Evolutionary conservation across 768 basidiomycete species (phyloP).

Genomic region (Inosperma sp.): DNA sequence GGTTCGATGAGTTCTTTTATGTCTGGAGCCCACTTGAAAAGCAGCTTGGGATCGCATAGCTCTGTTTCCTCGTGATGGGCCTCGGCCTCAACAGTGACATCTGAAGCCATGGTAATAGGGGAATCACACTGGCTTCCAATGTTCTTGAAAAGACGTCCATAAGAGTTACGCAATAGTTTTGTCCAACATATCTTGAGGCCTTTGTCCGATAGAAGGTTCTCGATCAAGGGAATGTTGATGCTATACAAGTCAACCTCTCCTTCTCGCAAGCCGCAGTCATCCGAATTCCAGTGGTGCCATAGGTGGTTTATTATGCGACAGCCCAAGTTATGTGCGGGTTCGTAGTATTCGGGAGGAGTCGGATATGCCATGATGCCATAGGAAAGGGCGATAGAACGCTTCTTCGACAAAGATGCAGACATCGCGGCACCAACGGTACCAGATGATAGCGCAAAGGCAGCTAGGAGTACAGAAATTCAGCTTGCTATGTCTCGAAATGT

Average conservation of each 20-base stretch:
- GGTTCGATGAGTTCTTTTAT: slow-evolving; percentile 67
- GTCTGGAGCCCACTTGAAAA: slow-evolving; percentile 72
- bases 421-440: slow-evolving; percentile 92
- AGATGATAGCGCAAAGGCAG: slow-evolving; percentile 85
- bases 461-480: slow-evolving; percentile 31
- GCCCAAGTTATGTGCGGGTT: slow-evolving; percentile 71
- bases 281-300: slow-evolving; percentile 82
- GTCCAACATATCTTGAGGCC: slow-evolving; percentile 77
- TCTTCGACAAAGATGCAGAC: slow-evolving; percentile 65
- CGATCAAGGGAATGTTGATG: slow-evolving; percentile 83
- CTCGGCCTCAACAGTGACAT: slow-evolving; percentile 31
- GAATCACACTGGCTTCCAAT: too few species aligned
- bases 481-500: background rate
- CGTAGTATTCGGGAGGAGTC: slow-evolving; percentile 51
- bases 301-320: slow-evolving; percentile 65
- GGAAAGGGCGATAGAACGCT: slow-evolving; percentile 80
- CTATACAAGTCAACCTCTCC: slow-evolving; percentile 79
- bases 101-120: slow-evolving; percentile 44
- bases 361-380: slow-evolving; percentile 78
- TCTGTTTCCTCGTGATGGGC: slow-evolving; percentile 17
- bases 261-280: slow-evolving; percentile 50
- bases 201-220: slow-evolving; percentile 52
- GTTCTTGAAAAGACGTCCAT: slow-evolving; percentile 72
- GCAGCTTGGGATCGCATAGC: slow-evolving; percentile 39
- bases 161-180: slow-evolving; percentile 78